Evolutionary conservation across 2,329 filamentous ascomycete genomes (phyloP).

Genomic region (Albifimbria verrucaria): DNA sequence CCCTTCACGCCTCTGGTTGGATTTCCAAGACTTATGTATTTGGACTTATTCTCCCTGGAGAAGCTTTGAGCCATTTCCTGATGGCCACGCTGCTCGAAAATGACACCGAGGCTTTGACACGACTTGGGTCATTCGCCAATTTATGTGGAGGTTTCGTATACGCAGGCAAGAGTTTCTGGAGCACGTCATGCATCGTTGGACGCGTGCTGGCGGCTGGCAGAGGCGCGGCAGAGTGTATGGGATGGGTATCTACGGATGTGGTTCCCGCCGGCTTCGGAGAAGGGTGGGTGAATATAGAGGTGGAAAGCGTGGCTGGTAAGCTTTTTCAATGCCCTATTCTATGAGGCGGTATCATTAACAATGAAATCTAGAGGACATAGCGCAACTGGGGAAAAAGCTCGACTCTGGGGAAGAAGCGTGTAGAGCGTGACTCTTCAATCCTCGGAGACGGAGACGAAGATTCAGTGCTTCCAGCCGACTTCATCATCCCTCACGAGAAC

Average conservation of each 20-base stretch:
- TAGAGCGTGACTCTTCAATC: constrained; percentile 60
- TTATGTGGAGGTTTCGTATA: constrained; percentile 65
- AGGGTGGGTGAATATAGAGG: constrained; percentile 58
- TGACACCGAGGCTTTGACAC: constrained; percentile 56
- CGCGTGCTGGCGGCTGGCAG: constrained; percentile 61
- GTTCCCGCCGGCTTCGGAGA: constrained; percentile 47
- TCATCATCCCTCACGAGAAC: constrained; percentile 58
- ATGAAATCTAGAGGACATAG: constrained; percentile 40
- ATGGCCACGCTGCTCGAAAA: constrained; percentile 66
- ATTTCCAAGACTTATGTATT: constrained; percentile 66
- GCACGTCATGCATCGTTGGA: constrained; percentile 62
- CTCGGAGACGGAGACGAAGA: constrained; percentile 54
- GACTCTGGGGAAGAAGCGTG: constrained; percentile 57
- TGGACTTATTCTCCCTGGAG: constrained; percentile 62
- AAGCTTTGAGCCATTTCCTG: constrained; percentile 59
- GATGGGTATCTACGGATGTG: constrained; percentile 63
- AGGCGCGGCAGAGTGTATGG: constrained; percentile 63
- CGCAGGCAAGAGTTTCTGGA: constrained; percentile 64
- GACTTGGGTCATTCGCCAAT: constrained; percentile 58
- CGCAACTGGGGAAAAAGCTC: constrained; percentile 51
- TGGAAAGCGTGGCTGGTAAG: constrained; percentile 51
- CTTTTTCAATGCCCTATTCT: constrained; percentile 1
- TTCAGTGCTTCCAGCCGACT: constrained; percentile 57
- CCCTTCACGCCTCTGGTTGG: constrained; percentile 60
- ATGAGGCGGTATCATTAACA: constrained; percentile 8